Conservation (phyloP, 177 flowering plant species). For the Vitis hybrid region DNA sequence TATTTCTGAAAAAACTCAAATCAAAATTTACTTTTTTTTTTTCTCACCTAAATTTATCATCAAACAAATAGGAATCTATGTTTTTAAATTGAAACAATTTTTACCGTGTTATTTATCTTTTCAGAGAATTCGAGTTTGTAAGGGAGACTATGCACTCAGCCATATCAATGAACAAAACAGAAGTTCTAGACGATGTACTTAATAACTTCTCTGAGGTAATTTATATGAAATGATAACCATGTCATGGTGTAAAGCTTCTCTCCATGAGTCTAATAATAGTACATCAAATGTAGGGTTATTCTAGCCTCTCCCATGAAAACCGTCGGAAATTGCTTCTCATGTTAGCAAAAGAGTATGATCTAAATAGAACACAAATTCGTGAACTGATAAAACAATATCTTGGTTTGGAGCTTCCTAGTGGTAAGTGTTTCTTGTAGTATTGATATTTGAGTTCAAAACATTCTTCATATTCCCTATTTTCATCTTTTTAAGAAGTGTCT, state of each 20-base stretch:
- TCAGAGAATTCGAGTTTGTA: slow-evolving; percentile 56
- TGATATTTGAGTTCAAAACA: slow-evolving; percentile 7
- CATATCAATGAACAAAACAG: slow-evolving; percentile 72
- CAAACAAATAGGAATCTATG: no score
- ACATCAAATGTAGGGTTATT: slow-evolving; percentile 60
- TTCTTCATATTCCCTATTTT: background rate
- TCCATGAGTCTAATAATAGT: background rate
- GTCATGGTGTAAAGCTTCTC: background rate
- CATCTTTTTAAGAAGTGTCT: background rate
- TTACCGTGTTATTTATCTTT: background rate
- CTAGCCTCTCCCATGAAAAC: slow-evolving; percentile 51
- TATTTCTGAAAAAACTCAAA: background rate
- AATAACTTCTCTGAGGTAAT: slow-evolving; percentile 71
- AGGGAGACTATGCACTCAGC: slow-evolving; percentile 64
- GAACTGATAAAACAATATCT: slow-evolving; percentile 86
- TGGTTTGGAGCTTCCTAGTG: slow-evolving; percentile 60
- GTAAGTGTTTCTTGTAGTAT: slow-evolving; percentile 29
- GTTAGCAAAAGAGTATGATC: slow-evolving; percentile 81
- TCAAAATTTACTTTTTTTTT: no score
- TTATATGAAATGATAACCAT: background rate
- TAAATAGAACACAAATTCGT: slow-evolving; percentile 61
- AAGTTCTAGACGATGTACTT: slow-evolving; percentile 60
- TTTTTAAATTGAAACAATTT: no score
- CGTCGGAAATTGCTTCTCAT: slow-evolving; percentile 50
- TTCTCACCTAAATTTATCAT: no score